Conservation (phyloP, 208 protist species). For the Trichomonas gallinae region DNA sequence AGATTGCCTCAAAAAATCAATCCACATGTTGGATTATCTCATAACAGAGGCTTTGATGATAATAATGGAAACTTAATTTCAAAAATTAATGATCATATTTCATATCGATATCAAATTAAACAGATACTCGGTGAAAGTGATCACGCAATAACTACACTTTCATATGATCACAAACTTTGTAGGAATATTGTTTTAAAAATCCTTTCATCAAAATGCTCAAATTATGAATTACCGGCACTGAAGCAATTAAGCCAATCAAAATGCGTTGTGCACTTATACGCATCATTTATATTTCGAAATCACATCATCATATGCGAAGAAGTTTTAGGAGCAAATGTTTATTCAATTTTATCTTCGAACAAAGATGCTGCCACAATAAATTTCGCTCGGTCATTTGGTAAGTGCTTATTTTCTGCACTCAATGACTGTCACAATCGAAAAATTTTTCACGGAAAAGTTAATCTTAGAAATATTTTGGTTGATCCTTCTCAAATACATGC, state of each 20-base stretch:
- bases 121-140: neutral
- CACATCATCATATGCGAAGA: neutral
- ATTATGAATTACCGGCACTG: neutral
- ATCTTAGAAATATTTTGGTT: neutral
- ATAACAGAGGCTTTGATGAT: neutral
- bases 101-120: neutral
- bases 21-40: neutral
- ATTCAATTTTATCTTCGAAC: neutral
- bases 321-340: neutral
- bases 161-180: neutral
- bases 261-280: neutral
- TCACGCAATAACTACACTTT: neutral
- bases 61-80: neutral
- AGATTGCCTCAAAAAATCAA: neutral
- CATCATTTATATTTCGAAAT: neutral
- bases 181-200: neutral
- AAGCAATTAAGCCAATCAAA: neutral
- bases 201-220: neutral
- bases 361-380: neutral
- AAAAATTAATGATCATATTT: neutral
- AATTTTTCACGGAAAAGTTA: neutral
- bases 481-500: neutral
- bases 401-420: neutral
- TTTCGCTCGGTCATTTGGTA: neutral
- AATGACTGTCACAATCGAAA: neutral